Base-by-base conservation (phyloP, 352 stramenopile genomes). In the Phytopythium delawarense region DNA sequence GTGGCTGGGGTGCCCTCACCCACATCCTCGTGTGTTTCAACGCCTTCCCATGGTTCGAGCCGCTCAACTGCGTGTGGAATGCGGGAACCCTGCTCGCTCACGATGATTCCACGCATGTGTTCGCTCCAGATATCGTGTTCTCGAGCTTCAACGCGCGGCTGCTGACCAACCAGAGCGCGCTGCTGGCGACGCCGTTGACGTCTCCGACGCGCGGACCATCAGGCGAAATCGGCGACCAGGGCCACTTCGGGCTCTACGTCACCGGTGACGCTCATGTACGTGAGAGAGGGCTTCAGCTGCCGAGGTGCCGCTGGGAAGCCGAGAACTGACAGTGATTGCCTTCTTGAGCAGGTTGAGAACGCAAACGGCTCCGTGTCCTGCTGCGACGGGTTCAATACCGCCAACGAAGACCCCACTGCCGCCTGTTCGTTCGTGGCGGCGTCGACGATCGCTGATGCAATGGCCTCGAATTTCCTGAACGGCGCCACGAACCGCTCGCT, bases 331-430 rank as follows among this genome's bases (percentile, higher is more conserved):
- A n/a, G 8, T 30, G 20, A 13, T 35, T 66, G 39, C 59, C n/a
- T n/a, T 58, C 35, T 21, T 21, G 49, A 12, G 30, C 66, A 95
- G 79, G 60, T 98, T 35, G 71, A 96, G 59, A 97, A 97, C 59
- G 98, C 91, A 72, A 98, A 98, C 61, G 72, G 75, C 0, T 95
- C 88, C 1, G 63, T 68, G 25, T 81, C 80, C 25, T 98, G 94
- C 66, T 98, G 92, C 59, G 94, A 95, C 51, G 65, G 70, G n/a
- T 86, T 71, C 50, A 62, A 81, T 58, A 48, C 1, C 15, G 50
- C 45, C 13, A 28, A 25, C 12, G 23, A 20, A 13, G 32, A 20
- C 18, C 32, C 51, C 9, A 58, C 52, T 1, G 52, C 52, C 20
- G 1, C 32, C 21, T 58, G 52, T 8, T 12, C 52, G 34, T 58